phyloP scores from a whole-genome alignment of 306 rosid genomes.

The Amphicarpaea edgeworthii region DNA sequence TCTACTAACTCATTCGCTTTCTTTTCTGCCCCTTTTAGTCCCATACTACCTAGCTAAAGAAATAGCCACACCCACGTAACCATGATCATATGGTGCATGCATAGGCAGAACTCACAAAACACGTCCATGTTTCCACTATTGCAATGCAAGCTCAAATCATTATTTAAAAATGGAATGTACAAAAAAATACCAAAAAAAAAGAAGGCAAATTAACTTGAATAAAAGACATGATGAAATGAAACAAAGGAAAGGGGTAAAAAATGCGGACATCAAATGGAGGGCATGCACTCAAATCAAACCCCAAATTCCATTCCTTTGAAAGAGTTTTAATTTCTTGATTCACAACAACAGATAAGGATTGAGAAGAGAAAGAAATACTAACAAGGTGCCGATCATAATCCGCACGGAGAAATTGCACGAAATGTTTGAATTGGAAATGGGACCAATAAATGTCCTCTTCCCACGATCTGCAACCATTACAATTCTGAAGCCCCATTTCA shows the following conservation, averaged over 20 bases:
- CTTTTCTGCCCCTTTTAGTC: not conserved
- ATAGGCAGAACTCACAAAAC: constrained; percentile 10
- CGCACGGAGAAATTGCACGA: constrained; percentile 54
- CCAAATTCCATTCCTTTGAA: not conserved
- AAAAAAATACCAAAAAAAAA: not conserved
- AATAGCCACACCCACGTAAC: not conserved
- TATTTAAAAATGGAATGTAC: not conserved
- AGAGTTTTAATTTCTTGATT: not conserved
- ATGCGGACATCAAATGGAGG: not conserved
- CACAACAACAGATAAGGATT: not conserved
- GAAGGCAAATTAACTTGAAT: not conserved
- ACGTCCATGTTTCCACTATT: not conserved
- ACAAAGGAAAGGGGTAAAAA: not conserved
- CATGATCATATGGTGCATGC: not conserved
- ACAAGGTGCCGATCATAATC: constrained; percentile 65
- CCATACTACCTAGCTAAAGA: not conserved
- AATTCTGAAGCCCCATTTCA: constrained; percentile 49
- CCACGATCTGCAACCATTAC: constrained; percentile 54
- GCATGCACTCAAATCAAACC: not conserved
- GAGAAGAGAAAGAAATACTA: constrained; percentile 6
- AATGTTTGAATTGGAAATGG: constrained; percentile 63
- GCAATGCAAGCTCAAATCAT: constrained; percentile 5
- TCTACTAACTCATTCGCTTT: not conserved
- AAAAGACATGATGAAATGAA: not conserved
- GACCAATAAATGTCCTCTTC: constrained; percentile 69